Base-by-base conservation (phyloP, 345 rosid species). In the Tarenaya hassleriana region DNA sequence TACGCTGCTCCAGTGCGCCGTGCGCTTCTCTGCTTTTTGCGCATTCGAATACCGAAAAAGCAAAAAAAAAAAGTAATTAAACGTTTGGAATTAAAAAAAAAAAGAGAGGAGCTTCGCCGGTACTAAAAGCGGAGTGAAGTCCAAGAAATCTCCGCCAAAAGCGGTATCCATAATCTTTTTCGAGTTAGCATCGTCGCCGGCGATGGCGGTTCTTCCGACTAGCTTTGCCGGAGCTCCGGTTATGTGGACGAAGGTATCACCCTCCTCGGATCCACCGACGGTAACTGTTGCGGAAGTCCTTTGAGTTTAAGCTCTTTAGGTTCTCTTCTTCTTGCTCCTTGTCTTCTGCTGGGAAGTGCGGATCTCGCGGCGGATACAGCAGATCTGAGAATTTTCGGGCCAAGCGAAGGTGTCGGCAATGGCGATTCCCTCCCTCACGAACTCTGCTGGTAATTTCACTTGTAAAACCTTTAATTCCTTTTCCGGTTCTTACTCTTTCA, bases 81-180 rank as follows among this genome's bases (percentile, higher is more conserved):
- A 51, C 20, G 11, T 38, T 46, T 20, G 43, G 34, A 47, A 3
- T 6, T 11, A 18, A 46, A 29, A 6, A 37, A 33, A 1, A 51
- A 16, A 16, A 19, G 47, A 52, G 45, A 37, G 47, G 10, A 18
- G 35, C 50, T 56, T 65, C 61, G 45, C 43, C 56, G 43, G 71
- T 50, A 65, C 73, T 58, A 62, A 50, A 56, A 59, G 41, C 74
- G 16, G 76, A 73, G 75, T 73, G 71, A 70, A 74, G 50, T 69
- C 67, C 69, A 71, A 74, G 73, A 67, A 42, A 60, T 72, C 77
- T 57, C 83, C 60, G 73, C 73, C 76, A 57, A 63, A 70, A 73
- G 73, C 70, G 68, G 58, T 72, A 65, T 39, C 32, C 33, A 39
- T 16, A 27, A n/a, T 1, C 16, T n/a, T 15, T 4, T 34, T 31